A percentile compares a stretch with the other conserved stretches of the same genome.
Evolutionary conservation across 2,329 filamentous ascomycete genomes (phyloP).

Genomic region (Penicillium palitans): DNA sequence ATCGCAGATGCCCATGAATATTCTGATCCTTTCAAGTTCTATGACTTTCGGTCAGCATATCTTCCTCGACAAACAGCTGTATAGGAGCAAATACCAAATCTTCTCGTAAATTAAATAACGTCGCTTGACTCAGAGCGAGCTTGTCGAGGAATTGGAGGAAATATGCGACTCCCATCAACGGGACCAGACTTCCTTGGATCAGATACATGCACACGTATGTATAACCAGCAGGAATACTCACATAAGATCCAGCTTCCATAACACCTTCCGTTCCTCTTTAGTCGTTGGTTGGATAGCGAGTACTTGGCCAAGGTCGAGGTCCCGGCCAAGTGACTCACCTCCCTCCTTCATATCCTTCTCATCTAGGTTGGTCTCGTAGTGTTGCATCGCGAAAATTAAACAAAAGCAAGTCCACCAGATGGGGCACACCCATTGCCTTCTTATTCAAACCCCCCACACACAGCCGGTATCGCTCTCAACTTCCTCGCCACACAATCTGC

Average conservation of each 20-base stretch:
- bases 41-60: too few species aligned
- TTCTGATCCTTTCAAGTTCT: too few species aligned
- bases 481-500: not conserved
- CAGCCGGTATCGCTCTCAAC: not conserved
- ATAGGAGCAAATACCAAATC: too few species aligned
- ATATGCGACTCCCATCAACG: too few species aligned
- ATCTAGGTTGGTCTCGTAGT: not conserved
- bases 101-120: too few species aligned
- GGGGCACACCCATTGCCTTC: not conserved
- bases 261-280: conserved; percentile 13
- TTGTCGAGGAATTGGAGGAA: too few species aligned
- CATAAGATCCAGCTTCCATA: conserved; percentile 18
- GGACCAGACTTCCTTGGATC: too few species aligned
- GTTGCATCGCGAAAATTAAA: not conserved
- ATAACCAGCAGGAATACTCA: not conserved
- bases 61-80: too few species aligned
- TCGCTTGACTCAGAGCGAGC: too few species aligned
- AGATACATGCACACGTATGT: too few species aligned
- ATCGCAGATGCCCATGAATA: too few species aligned
- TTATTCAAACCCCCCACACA: not conserved
- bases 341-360: conserved; percentile 11
- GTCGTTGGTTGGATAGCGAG: conserved; percentile 15
- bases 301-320: conserved; percentile 8
- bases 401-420: not conserved
- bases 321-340: conserved; percentile 4